A percentile compares a stretch with the other conserved stretches of the same genome.
Conservation (phyloP, 2,329 filamentous ascomycete species). For the Colletotrichum sansevieriae region DNA sequence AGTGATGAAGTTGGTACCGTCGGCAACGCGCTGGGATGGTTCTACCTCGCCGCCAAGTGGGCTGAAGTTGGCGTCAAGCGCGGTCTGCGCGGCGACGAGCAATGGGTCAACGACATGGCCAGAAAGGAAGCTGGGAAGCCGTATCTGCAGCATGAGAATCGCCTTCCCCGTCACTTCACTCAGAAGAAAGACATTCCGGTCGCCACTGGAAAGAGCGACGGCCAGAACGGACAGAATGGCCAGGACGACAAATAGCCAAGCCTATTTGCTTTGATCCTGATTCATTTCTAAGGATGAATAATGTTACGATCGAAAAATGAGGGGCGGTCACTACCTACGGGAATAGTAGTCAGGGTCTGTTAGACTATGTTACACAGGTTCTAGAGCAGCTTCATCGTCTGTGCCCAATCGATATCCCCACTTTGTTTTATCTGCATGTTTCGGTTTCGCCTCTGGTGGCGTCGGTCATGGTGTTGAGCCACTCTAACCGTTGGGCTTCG, state of each 20-base stretch:
- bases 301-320: no score
- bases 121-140: constrained; percentile 72
- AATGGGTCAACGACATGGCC: constrained; percentile 82
- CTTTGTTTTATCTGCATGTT: constrained; percentile 3
- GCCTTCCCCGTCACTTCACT: constrained; percentile 65
- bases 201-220: constrained; percentile 11
- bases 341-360: neutral
- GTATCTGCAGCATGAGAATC: constrained; percentile 71
- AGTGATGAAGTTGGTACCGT: constrained; percentile 87
- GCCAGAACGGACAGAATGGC: neutral
- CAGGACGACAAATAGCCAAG: neutral
- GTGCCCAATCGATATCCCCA: constrained; percentile 8
- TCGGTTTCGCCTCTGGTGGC: neutral
- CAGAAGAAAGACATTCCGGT: constrained; percentile 46
- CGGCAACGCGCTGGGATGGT: constrained; percentile 81
- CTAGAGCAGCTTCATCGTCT: constrained; percentile 13
- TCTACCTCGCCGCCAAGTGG: constrained; percentile 80
- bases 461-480: neutral
- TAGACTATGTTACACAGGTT: constrained; percentile 1
- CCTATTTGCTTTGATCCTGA: no score
- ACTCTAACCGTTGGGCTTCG: neutral
- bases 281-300: no score
- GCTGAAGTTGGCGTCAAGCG: constrained; percentile 63
- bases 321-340: no score
- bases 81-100: constrained; percentile 68